Conservation (phyloP, 768 basidiomycete species). For the Suillus cothurnatus region DNA sequence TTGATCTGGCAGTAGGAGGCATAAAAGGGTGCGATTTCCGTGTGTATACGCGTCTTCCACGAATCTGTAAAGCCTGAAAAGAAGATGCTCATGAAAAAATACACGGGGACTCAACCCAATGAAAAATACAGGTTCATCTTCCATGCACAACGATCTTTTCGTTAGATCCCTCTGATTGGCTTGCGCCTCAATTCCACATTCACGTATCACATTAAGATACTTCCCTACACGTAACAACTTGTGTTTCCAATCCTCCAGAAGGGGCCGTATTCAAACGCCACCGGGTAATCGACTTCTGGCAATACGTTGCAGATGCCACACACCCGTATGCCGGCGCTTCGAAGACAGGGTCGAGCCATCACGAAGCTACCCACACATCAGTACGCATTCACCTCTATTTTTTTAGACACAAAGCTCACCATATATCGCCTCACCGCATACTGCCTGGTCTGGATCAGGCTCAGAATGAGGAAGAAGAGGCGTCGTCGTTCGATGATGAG, state of each 20-base stretch:
- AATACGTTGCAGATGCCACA: too few species aligned
- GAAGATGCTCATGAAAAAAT: conserved; percentile 12
- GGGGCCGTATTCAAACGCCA: conserved; percentile 90
- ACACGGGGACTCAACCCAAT: conserved; percentile 2
- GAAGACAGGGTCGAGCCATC: conserved; percentile 72
- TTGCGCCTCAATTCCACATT: conserved; percentile 88
- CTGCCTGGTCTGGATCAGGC: too few species aligned
- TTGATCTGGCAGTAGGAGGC: conserved; percentile 88
- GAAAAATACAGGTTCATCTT: conserved; percentile 60
- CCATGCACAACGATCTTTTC: conserved; percentile 67
- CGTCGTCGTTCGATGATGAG: too few species aligned
- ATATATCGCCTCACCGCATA: conserved; percentile 94
- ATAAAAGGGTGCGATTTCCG: conserved; percentile 88
- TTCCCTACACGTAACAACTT: conserved; percentile 97
- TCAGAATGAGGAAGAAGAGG: too few species aligned
- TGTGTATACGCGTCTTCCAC: conserved; percentile 93
- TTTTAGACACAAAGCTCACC: conserved; percentile 43
- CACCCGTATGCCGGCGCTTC: conserved; percentile 71
- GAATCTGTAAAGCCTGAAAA: conserved; percentile 81
- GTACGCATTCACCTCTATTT: not conserved
- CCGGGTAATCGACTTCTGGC: conserved; percentile 77
- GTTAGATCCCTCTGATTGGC: conserved; percentile 45
- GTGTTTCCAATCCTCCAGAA: conserved; percentile 96
- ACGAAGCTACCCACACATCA: conserved; percentile 50
- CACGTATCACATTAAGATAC: conserved; percentile 96